phyloP scores from a whole-genome alignment of 495 filamentous ascomycete species.

The Penicillium canariense region DNA sequence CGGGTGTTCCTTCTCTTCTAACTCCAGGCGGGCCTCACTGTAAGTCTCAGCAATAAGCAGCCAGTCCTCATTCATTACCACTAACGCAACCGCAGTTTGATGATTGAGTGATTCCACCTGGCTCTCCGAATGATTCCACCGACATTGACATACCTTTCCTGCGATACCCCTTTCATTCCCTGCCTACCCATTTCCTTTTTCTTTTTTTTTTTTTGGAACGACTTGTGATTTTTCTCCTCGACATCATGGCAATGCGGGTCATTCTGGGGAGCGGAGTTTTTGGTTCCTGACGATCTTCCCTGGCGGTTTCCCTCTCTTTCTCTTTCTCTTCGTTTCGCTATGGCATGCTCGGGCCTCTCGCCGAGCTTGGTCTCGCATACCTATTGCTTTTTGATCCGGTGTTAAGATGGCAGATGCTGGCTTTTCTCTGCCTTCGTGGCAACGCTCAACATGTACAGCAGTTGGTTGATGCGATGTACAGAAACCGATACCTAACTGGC shows the following conservation, averaged over 20 bases:
- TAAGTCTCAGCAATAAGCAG: constrained; percentile 17
- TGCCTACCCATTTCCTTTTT: background rate
- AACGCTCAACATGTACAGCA: constrained; percentile 19
- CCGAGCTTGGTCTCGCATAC: background rate
- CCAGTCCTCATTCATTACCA: background rate
- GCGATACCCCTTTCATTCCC: constrained; percentile 26
- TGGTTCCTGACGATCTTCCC: constrained; percentile 2
- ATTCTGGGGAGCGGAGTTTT: constrained; percentile 23
- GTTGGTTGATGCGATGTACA: constrained; percentile 21
- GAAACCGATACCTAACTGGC: background rate
- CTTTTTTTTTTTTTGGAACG: constrained; percentile 1
- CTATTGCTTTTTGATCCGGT: background rate
- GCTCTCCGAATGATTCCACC: constrained; percentile 5
- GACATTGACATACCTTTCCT: constrained; percentile 3
- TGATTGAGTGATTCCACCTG: constrained; percentile 10
- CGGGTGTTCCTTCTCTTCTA: constrained; percentile 31
- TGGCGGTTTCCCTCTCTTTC: background rate
- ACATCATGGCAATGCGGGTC: constrained; percentile 16
- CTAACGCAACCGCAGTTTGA: constrained; percentile 19
- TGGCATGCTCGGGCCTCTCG: background rate
- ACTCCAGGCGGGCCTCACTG: constrained; percentile 37
- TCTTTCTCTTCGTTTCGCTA: background rate
- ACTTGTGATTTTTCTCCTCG: constrained; percentile 13
- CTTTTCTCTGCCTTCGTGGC: constrained; percentile 1
- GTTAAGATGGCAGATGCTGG: constrained; percentile 5